phyloP scores from a whole-genome alignment of 2,329 filamentous ascomycete species.

The Nemania sp. region DNA sequence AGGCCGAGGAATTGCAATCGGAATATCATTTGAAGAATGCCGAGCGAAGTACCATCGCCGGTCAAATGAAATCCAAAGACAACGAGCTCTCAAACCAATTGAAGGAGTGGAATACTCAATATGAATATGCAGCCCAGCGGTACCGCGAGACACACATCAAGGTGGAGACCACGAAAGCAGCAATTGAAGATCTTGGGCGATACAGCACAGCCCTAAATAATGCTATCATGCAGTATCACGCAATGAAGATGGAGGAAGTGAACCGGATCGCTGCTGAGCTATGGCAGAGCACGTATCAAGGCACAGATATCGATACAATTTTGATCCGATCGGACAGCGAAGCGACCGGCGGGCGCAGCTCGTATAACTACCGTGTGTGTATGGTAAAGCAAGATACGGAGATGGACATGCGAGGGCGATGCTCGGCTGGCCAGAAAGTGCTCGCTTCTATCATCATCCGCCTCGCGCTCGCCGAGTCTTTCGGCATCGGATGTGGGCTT shows the following conservation, averaged over 20 bases:
- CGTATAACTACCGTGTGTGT: constrained; percentile 95
- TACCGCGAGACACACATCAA: constrained; percentile 89
- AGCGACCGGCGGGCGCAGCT: constrained; percentile 70
- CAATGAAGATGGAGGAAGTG: constrained; percentile 97
- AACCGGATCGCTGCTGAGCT: constrained; percentile 93
- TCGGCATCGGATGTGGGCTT: constrained; percentile 92
- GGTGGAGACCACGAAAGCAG: constrained; percentile 88
- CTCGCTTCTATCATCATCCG: constrained; percentile 97
- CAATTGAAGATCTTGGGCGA: constrained; percentile 83
- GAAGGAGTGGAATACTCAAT: constrained; percentile 81
- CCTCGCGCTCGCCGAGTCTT: constrained; percentile 92
- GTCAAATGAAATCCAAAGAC: constrained; percentile 82
- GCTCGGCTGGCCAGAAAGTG: constrained; percentile 95
- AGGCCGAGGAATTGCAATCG: constrained; percentile 69
- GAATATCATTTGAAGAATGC: constrained; percentile 71
- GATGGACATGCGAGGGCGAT: constrained; percentile 99
- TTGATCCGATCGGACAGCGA: constrained; percentile 92
- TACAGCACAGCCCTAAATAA: constrained; percentile 87
- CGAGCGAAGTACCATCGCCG: constrained; percentile 73
- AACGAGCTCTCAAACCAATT: constrained; percentile 73
- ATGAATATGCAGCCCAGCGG: constrained; percentile 76
- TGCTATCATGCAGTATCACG: constrained; percentile 96
- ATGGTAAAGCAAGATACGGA: constrained; percentile 98
- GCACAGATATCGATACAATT: constrained; percentile 96
- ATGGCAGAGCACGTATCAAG: constrained; percentile 97